Conservation (phyloP, 176 grass and related monocot genomes). For the Guadua angustifolia region DNA sequence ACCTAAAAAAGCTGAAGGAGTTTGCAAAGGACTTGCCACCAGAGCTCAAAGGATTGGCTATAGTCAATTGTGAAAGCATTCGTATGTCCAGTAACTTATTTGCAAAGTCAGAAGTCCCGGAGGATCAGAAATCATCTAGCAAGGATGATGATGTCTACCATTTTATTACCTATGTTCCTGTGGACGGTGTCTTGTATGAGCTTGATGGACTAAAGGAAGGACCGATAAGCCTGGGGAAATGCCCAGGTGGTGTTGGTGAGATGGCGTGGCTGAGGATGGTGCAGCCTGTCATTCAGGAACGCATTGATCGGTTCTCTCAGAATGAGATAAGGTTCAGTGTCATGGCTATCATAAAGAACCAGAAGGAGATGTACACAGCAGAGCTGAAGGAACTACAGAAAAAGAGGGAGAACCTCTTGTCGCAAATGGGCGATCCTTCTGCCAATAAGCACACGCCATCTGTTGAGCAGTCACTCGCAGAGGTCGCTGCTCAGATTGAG, state of each 20-base stretch:
- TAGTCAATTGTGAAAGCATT: conserved; percentile 88
- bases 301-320: conserved; percentile 64
- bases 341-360: conserved; percentile 88
- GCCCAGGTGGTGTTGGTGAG: conserved; percentile 60
- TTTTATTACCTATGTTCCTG: conserved; percentile 93
- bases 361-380: conserved; percentile 71
- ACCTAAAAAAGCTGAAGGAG: conserved; percentile 78
- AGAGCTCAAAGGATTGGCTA: conserved; percentile 86
- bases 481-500: conserved; percentile 87
- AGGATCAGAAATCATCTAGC: conserved; percentile 72
- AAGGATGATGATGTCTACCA: conserved; percentile 94
- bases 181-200: conserved; percentile 82
- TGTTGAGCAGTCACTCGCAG: conserved; percentile 70
- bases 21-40: conserved; percentile 89
- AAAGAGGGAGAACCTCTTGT: conserved; percentile 79
- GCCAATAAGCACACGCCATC: conserved; percentile 32
- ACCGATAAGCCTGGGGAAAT: conserved; percentile 79
- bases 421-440: conserved; percentile 61
- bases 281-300: conserved; percentile 74
- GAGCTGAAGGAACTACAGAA: conserved; percentile 95
- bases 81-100: conserved; percentile 73
- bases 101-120: conserved; percentile 71
- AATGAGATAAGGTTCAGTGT: conserved; percentile 94
- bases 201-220: conserved; percentile 96
- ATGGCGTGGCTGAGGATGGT: conserved; percentile 74